Base-by-base conservation (phyloP, 2,329 filamentous ascomycete genomes). In the Penicillium sp. region DNA sequence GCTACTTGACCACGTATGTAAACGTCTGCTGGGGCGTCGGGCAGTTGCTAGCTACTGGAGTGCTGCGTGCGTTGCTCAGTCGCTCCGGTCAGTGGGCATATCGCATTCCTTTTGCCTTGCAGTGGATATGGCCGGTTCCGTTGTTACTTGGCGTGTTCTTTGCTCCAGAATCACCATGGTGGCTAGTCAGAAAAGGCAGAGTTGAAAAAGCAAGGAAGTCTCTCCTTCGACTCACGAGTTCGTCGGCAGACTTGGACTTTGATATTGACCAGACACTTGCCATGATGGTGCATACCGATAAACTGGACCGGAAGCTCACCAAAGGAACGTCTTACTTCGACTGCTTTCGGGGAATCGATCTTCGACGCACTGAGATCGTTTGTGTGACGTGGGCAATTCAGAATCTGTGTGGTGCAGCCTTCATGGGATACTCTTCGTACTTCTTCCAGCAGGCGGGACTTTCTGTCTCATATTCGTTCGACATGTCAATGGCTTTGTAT, bases 251-350 rank as follows among this genome's bases (percentile, higher is more conserved):
- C 77, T 2, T 77, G 77, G 2, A 78, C 79, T 4, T 94, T 64
- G 83, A 95, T 66, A 83, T 94, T 64, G 83, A 95, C 66, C 83
- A 94, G 74, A 94, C 89, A 0, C 79, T 96, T 48, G 86, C 89
- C 65, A 94, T 96, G 90, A 96, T 96, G 88, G 84, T 91, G 1
- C 90, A 94, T 68, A 96, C 91, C 0, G 92, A 88, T 0, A 87
- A 88, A 0, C 77, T 95, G n/a, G 91, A 96, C 69, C 82, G 89
- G 67, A 78, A 84, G 72, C 88, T 91, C 53, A 91, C 89, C 3
- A 76, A 77, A 6, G 90, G 90, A 28, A 84, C 89, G 6, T 85
- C 81, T 50, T 96, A 94, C 71, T 72, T 83, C 62, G 91, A 96
- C 71, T 96, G 90, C 75, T 95, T 96, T 81, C 86, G 81, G 68